Evolutionary conservation across 176 grass and related monocot genomes (phyloP), one percentile per base, ranked within the genome.

Genomic region (Hyparrhenia diplandra): DNA sequence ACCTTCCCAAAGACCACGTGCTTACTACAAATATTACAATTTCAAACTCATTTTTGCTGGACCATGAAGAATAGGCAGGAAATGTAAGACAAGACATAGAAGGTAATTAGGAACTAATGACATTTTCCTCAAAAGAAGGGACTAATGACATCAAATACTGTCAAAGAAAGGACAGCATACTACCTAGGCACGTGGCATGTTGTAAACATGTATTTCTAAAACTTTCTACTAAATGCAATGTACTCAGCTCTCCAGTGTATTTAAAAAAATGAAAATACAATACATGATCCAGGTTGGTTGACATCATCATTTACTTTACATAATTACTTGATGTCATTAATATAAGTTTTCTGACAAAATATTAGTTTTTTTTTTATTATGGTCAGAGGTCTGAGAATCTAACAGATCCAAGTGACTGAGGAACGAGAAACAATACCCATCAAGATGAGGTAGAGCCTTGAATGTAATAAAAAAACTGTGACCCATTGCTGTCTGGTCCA

Each of bases 1-100:
- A 82, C 68, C 81, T 94, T 94, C 18, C 92, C 92, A 82, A 94
- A 94, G 16, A 94, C 92, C 84, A 94, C 92, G 68, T 94, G 86
- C 66, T 94, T 91, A 30, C 92, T 94, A 82, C 52, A 94, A 67
- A 87, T 36, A 68, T 84, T 58, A 74, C 23, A 86, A 74, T 35
- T 61, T 46, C 8, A 70, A 70, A 34, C 4, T 83, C 29, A 83
- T 69, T 82, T 62, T 70, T 47, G 31, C 31, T 32, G 31, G 31
- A 32, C 31, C 31, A 32, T 32, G 31, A 4, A 32, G 31, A 32
- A 32, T 32, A 32, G 31, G 31, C 31, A 32, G 31, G 31, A 32
- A 32, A 32, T 32, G 31, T 32, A 32, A 32, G 31, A 32, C 31
- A 32, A 32, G 31, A 32, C 31, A 32, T 18, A 12, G 30, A 24